Percentiles rank a stretch among this genome's conserved stretches.
phyloP scores from a whole-genome alignment of 192 early-diverging fungal genomes.

The Gaertneriomyces sp. region DNA sequence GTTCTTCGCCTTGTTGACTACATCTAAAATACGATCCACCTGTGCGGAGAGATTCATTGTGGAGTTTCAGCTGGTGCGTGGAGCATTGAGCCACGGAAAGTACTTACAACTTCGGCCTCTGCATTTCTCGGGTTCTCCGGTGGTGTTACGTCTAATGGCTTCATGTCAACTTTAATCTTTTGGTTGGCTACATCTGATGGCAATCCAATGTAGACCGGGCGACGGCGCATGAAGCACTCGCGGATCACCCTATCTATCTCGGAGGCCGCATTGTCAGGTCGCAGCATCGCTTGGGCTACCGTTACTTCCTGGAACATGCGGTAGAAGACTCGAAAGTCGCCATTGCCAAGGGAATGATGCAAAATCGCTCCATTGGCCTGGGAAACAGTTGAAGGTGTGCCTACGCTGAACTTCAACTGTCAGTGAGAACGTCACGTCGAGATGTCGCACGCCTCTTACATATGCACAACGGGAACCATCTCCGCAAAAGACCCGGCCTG shows the following conservation, averaged over 20 bases:
- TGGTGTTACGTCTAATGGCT: constrained; percentile 21
- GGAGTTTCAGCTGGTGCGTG: neutral
- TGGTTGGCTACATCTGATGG: constrained; percentile 40
- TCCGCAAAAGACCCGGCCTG: constrained; percentile 48
- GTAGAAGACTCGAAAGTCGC: constrained; percentile 44
- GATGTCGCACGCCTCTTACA: neutral
- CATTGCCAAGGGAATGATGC: constrained; percentile 53
- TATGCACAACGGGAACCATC: constrained; percentile 51
- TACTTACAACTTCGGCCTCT: constrained; percentile 10
- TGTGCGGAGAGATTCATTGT: constrained; percentile 20
- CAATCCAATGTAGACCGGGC: constrained; percentile 44
- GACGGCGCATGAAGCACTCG: constrained; percentile 24
- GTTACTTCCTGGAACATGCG: constrained; percentile 46
- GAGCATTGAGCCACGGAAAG: neutral
- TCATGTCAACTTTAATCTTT: constrained; percentile 26
- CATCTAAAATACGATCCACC: constrained; percentile 32
- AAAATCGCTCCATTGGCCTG: constrained; percentile 45
- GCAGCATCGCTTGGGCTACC: constrained; percentile 34
- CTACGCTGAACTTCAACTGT: constrained; percentile 23
- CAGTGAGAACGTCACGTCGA: neutral
- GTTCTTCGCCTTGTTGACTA: constrained; percentile 33
- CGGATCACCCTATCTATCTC: constrained; percentile 45
- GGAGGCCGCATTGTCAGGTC: constrained; percentile 26
- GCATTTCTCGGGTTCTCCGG: constrained; percentile 28
- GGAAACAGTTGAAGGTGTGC: constrained; percentile 44